Conservation (phyloP, 1,284 basidiomycete species). For the Trametes polyzona region DNA sequence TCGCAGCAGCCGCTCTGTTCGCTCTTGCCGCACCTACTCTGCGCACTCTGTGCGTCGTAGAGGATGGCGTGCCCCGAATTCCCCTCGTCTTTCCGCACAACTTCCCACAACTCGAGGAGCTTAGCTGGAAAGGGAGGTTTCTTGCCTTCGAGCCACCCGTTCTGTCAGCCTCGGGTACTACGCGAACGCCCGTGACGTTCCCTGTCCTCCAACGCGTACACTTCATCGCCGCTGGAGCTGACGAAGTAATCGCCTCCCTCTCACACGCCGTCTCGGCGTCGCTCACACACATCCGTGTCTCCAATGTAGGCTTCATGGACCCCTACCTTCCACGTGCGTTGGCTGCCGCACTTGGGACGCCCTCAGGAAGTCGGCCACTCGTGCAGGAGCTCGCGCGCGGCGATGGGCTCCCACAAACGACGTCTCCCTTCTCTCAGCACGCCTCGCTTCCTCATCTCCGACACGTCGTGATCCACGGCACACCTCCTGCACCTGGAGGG, state of each 20-base stretch:
- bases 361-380: not conserved
- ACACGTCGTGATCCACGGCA: not conserved
- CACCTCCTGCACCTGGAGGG: not conserved
- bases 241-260: not conserved
- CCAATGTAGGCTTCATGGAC: not conserved
- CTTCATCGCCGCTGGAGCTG: not conserved
- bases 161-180: not conserved
- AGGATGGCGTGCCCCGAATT: not conserved
- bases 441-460: not conserved
- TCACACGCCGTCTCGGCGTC: not conserved
- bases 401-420: not conserved
- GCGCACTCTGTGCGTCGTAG: constrained; percentile 2
- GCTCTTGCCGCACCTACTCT: not conserved
- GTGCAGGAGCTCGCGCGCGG: not conserved
- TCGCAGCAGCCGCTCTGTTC: not conserved
- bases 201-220: constrained; percentile 11
- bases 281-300: constrained; percentile 12
- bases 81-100: not conserved
- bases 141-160: not conserved
- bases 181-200: not conserved
- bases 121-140: not conserved
- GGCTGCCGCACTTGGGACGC: not conserved
- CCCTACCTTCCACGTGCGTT: not conserved
- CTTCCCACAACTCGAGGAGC: constrained; percentile 9
- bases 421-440: not conserved